Evolutionary conservation across 495 filamentous ascomycete species (phyloP).

Genomic region (Xylaria sp.): DNA sequence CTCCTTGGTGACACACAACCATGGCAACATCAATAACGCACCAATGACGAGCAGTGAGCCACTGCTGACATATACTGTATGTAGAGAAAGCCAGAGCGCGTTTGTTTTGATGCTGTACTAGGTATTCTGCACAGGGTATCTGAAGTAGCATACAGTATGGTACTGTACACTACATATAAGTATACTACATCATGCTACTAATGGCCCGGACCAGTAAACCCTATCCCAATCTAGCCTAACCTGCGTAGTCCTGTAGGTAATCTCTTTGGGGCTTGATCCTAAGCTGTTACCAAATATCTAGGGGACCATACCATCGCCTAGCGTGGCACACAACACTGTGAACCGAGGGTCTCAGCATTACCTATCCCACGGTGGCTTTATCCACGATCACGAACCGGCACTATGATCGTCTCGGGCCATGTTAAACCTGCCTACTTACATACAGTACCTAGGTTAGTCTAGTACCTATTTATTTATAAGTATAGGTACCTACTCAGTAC

Average conservation of each 20-base stretch:
- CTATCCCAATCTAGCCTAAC: conserved; percentile 11
- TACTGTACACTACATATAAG: background rate
- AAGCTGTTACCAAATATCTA: conserved; percentile 24
- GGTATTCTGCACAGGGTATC: background rate
- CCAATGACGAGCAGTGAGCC: background rate
- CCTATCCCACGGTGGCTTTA: background rate
- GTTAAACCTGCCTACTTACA: conserved; percentile 4
- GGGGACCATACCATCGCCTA: conserved; percentile 5
- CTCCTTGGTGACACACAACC: background rate
- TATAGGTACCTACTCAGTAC: no score
- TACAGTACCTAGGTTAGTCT: no score
- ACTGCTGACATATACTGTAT: background rate
- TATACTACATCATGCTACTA: background rate
- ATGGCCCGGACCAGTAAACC: no score
- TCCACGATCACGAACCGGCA: background rate
- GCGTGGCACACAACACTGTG: background rate
- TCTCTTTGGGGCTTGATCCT: conserved; percentile 25
- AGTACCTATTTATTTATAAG: no score
- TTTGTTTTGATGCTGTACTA: background rate
- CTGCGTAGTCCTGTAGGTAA: conserved; percentile 6
- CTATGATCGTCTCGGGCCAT: background rate
- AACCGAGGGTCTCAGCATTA: background rate
- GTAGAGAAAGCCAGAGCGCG: background rate
- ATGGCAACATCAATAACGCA: background rate
- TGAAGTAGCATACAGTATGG: background rate